These are phyloP conservation scores for Paraleonurus japonicus DNA, from an alignment of 257 asterid genomes.

Conservation along the genomic window DNA sequence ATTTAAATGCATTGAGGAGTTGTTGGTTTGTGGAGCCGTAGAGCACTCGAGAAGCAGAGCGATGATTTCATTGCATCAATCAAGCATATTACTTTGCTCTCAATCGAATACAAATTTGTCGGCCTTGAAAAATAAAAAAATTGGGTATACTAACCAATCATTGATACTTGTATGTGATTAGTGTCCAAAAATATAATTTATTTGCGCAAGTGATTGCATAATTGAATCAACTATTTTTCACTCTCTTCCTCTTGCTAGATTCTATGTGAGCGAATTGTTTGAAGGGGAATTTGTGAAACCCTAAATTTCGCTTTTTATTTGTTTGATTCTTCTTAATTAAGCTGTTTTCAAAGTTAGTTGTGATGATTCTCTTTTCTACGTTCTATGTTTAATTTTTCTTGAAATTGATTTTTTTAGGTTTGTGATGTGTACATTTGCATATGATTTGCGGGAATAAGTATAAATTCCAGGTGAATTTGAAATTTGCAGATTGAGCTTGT, in stretches of 20 bases:
- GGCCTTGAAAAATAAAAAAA: too few species aligned
- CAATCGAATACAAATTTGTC: conserved; percentile 31
- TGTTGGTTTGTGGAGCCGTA: conserved; percentile 36
- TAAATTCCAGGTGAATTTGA: not conserved
- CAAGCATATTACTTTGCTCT: conserved; percentile 27
- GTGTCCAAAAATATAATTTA: not conserved
- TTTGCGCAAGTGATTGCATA: conserved; percentile 17
- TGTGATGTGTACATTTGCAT: not conserved
- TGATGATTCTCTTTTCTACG: not conserved
- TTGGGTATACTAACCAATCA: not conserved
- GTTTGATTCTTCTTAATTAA: conserved; percentile 15
- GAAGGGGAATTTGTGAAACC: conserved; percentile 14
- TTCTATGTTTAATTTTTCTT: not conserved
- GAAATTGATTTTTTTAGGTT: not conserved
- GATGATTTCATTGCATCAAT: conserved; percentile 22
- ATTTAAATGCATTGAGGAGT: conserved; percentile 60
- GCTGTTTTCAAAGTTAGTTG: not conserved
- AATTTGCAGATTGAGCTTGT: conserved; percentile 17
- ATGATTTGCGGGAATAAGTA: conserved; percentile 20
- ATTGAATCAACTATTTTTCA: conserved; percentile 21
- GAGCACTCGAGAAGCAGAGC: conserved; percentile 40
- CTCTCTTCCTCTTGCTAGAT: not conserved
- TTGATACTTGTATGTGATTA: not conserved
- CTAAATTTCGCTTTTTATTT: not conserved
- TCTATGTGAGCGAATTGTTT: not conserved